These are phyloP conservation scores for Curvularia hawaiiensis DNA, from an alignment of 2,329 filamentous ascomycete genomes.

Conservation along the genomic window DNA sequence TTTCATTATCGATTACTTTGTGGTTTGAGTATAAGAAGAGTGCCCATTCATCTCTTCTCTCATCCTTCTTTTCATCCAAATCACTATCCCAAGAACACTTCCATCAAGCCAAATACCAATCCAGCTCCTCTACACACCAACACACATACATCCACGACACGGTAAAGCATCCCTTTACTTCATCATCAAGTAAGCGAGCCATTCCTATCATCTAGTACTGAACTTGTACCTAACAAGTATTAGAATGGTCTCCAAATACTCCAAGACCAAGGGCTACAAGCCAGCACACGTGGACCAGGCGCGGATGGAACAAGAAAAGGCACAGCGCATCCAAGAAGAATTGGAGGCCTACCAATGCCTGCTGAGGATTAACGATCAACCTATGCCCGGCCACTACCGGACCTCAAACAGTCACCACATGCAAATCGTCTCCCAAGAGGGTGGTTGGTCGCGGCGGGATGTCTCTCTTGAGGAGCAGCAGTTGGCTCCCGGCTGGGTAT, in stretches of 20 bases:
- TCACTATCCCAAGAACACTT: neutral
- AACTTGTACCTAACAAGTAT: neutral
- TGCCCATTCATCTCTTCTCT: neutral
- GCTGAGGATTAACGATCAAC: neutral
- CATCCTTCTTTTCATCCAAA: neutral
- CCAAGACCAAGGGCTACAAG: constrained; percentile 3
- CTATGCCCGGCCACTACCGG: neutral
- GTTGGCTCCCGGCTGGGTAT: neutral
- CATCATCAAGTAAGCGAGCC: constrained; percentile 2
- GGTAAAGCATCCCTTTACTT: constrained; percentile 2
- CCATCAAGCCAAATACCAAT: neutral
- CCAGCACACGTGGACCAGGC: neutral
- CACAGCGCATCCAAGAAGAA: neutral
- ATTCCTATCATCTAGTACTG: neutral
- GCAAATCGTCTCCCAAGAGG: neutral
- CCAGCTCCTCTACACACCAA: neutral
- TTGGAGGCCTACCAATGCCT: neutral
- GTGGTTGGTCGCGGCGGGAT: neutral
- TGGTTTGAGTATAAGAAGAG: neutral
- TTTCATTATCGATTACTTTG: neutral
- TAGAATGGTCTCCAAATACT: constrained; percentile 8
- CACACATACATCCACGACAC: neutral
- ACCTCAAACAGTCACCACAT: neutral
- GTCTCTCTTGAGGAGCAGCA: neutral
- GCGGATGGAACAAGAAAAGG: neutral